Evolutionary conservation across 306 rosid genomes (phyloP).

Genomic region (barrel medic (Medicago truncatula)): MtrunA17r5.0-ANR NC_053046.1:42731501-42732000

Average conservation of each 20-base stretch:
- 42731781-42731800: neutral
- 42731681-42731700: constrained; percentile 20
- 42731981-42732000: constrained; percentile 23
- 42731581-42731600: neutral
- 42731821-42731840: constrained; percentile 22
- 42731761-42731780: neutral
- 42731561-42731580: constrained; percentile 24
- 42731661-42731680: constrained; percentile 33
- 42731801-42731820: neutral
- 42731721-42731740: constrained; percentile 21
- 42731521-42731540: neutral
- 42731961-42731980: constrained; percentile 30
- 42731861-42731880: constrained; percentile 5
- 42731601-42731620: constrained; percentile 35
- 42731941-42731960: constrained; percentile 5
- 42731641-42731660: constrained; percentile 72
- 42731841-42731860: constrained; percentile 11
- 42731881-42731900: constrained; percentile 4
- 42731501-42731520: constrained; percentile 32
- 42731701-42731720: neutral
- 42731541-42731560: constrained; percentile 20
- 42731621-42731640: constrained; percentile 84
- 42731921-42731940: neutral
- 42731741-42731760: constrained; percentile 4
- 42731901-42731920: constrained; percentile 25